These are phyloP conservation scores for Paramecium bursaria DNA, from an alignment of 73 alveolate genomes.

Conservation along the genomic window DNA sequence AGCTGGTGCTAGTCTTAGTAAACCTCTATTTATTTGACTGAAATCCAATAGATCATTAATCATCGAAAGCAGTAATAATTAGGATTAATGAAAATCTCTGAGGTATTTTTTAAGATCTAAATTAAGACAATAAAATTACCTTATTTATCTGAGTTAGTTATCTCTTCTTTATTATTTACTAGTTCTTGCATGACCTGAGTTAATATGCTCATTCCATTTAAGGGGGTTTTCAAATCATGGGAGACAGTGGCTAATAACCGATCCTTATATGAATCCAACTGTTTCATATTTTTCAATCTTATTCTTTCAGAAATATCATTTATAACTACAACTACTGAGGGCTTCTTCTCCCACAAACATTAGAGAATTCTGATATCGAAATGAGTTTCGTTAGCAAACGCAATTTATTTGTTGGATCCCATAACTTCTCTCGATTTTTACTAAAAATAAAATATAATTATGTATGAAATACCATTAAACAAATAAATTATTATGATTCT, in stretches of 20 bases:
- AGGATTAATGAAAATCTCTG: constrained; percentile 43
- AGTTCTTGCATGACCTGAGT: constrained; percentile 28
- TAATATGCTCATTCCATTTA: constrained; percentile 61
- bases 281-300: constrained; percentile 62
- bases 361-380: constrained; percentile 12
- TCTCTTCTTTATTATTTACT: neutral
- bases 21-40: constrained; percentile 22
- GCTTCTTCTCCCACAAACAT: constrained; percentile 39
- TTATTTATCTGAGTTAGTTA: neutral
- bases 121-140: too few relatives aligned
- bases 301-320: constrained; percentile 69
- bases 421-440: neutral
- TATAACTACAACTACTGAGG: constrained; percentile 25
- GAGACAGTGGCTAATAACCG: constrained; percentile 60
- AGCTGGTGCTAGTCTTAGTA: constrained; percentile 26
- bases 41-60: constrained; percentile 65
- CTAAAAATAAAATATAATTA: too few relatives aligned
- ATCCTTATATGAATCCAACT: constrained; percentile 59
- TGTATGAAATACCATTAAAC: too few relatives aligned
- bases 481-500: neutral
- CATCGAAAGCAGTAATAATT: constrained; percentile 56
- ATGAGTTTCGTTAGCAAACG: neutral
- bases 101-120: neutral
- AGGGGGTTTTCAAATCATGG: constrained; percentile 65
- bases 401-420: neutral